Base-by-base conservation (phyloP, 23 red algal species). In the Gracilaria caudata region DNA sequence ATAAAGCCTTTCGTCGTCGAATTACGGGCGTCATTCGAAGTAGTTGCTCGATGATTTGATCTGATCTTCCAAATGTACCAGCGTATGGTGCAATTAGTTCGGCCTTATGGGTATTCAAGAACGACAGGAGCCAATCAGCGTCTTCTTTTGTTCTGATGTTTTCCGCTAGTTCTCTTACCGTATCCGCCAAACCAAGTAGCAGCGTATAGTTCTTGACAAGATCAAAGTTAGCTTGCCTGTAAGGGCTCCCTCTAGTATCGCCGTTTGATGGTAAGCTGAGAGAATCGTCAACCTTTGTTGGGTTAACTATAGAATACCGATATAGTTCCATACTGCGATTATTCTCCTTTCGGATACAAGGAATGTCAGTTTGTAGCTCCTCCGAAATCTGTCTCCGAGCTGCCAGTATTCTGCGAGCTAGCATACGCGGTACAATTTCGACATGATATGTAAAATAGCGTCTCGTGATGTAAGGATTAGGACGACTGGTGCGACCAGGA, bases 181-280 rank as follows among this genome's bases (percentile, higher is more conserved):
- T 66, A 33, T 56, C 82, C 32, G 24, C 39, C 30, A 86, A 73
- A 34, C 65, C 82, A 74, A 86, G 82, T 7, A 73, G 64, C 23
- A 86, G 45, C 5, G 82, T 86, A 32, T 86, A 86, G 66, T 86
- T 86, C 55, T 86, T 86, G 17, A 71, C 86, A 19, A 89, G 49
- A 72, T 89, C 86, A 55, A 89, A 89, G 55, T 78, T 89, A 14
- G 86, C 86, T 34, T 46, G 51, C 28, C 86, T 72, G 25, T 78
- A 89, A 53, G 86, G 86, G 3, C 64, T 65, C 23, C 86, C 86
- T 25, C 70, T 57, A 14, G 47, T 66, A 29, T 78, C 86, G 14
- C 70, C 70, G 56, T 65, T 65, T 20, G 72, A 65, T 10, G 73
- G 86, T 59, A 79, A 68, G 30, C 43, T 89, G 4, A 66, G 73